Base-by-base conservation (phyloP, 352 stramenopile genomes). In the Phytophthora tentaculata region DNA sequence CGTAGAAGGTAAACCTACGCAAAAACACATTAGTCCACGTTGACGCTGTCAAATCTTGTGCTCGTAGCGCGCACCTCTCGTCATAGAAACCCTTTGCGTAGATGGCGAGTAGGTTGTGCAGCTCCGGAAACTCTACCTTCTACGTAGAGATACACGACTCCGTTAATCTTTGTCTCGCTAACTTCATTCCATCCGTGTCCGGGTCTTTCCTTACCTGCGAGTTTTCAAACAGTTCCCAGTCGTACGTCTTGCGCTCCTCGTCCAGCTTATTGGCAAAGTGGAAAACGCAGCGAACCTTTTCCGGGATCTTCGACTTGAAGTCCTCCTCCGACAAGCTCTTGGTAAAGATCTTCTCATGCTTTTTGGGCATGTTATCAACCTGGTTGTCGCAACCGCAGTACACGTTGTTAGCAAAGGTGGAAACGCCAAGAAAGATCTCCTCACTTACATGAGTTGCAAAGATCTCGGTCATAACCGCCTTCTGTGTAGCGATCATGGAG, bases 241-340 rank as follows among this genome's bases (percentile, higher is more conserved):
- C 71, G 13, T 86, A 65, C 6, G 61, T 87, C 61, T 87, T 88
- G 63, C 64, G 65, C 26, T 80, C 71, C 55, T 89, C 75, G 47
- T 90, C 79, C 48, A 84, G 58, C 50, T 89, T 90, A 53, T 84
- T 72, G 23, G 82, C 77, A 59, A 88, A 92, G 66, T 90, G 78
- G 67, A 86, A 92, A 23, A 90, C 76, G 60, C 84, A 92, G 54
- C 84, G 84, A 49, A 87, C 70, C 67, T 92, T 92, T 67, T 92
- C 84, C 4, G 82, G 77, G 26, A 92, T 77, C 71, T 92, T 91
- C 23, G 80, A 75, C 47, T 83, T 90, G 71, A 78, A 92, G 48
- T 91, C 76, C 47, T 83, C 80, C 66, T 91, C 84, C 7, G 54
- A 71, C 48, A 91, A 37, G 45, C 76, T 84, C 51, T 76, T 80